A percentile compares a stretch with the other conserved stretches of the same genome.
Evolutionary conservation across 164 flowering plant genomes (phyloP).

Genomic region (Tetracentron sinense): DNA sequence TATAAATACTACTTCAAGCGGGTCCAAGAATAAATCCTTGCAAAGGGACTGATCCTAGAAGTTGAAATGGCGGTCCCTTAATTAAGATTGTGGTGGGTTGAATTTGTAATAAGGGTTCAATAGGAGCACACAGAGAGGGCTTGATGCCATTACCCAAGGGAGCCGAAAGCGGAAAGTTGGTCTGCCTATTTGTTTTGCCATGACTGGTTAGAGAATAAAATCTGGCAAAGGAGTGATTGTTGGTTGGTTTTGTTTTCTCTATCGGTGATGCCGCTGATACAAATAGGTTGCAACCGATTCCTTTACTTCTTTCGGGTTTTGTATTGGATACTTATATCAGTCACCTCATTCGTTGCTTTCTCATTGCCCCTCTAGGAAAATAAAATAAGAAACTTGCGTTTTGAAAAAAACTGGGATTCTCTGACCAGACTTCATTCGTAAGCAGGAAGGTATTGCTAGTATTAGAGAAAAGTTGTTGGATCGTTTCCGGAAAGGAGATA

Average conservation of each 20-base stretch:
- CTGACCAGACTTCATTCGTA: slow-evolving; percentile 15
- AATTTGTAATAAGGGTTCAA: slow-evolving; percentile 8
- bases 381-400: too few species aligned
- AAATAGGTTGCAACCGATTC: background rate
- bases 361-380: background rate
- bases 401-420: too few species aligned
- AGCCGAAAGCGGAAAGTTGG: slow-evolving; percentile 7
- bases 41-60: slow-evolving; percentile 24
- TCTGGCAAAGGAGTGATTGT: too few species aligned
- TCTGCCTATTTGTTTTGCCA: slow-evolving; percentile 4
- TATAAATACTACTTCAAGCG: too few species aligned
- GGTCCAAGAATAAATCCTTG: too few species aligned
- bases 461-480: too few species aligned
- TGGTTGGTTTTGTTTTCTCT: background rate
- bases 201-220: too few species aligned
- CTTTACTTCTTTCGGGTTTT: background rate
- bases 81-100: slow-evolving; percentile 10
- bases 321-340: background rate
- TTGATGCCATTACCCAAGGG: slow-evolving; percentile 7
- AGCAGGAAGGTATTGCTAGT: too few species aligned
- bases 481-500: too few species aligned
- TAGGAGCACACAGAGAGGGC: slow-evolving; percentile 11
- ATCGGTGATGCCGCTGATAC: too few species aligned
- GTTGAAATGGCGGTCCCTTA: slow-evolving; percentile 26
- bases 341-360: background rate